Evolutionary conservation across 1,139 yeast genomes (phyloP).

Genomic region (Protomyces gravidus): DNA sequence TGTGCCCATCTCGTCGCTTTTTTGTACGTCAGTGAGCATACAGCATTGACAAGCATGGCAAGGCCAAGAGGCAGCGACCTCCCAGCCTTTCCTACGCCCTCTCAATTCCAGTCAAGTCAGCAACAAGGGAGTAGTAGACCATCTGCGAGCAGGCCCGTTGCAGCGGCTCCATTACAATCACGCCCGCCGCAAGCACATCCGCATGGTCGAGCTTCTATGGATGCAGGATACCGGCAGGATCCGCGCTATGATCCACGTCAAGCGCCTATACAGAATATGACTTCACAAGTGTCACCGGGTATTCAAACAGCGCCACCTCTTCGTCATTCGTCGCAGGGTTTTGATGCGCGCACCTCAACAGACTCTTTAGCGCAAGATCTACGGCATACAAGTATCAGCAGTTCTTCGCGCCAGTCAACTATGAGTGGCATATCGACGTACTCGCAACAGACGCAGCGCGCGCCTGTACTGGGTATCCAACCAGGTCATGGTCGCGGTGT

Average conservation of each 20-base stretch:
- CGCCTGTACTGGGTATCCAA: conserved; percentile 16
- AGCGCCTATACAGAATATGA: not conserved
- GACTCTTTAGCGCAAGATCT: not conserved
- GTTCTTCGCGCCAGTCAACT: not conserved
- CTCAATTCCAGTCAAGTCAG: not conserved
- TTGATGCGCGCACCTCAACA: not conserved
- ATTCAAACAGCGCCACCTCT: not conserved
- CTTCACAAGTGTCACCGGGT: not conserved
- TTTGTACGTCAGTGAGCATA: too few relatives aligned
- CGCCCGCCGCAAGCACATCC: not conserved
- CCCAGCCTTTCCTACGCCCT: not conserved
- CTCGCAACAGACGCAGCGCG: not conserved
- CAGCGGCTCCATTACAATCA: not conserved
- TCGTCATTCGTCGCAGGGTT: not conserved
- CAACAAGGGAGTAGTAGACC: too few relatives aligned
- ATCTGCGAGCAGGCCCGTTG: not conserved
- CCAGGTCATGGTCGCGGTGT: not conserved
- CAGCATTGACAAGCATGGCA: not conserved
- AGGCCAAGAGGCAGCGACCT: not conserved
- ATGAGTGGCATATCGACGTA: not conserved
- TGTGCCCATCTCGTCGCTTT: too few relatives aligned
- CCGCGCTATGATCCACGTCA: not conserved
- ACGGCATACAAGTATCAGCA: not conserved
- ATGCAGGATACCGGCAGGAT: not conserved
- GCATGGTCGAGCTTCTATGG: too few relatives aligned